Evolutionary conservation across 2,329 filamentous ascomycete species (phyloP).

Genomic region (Aspergillus cejpii): DNA sequence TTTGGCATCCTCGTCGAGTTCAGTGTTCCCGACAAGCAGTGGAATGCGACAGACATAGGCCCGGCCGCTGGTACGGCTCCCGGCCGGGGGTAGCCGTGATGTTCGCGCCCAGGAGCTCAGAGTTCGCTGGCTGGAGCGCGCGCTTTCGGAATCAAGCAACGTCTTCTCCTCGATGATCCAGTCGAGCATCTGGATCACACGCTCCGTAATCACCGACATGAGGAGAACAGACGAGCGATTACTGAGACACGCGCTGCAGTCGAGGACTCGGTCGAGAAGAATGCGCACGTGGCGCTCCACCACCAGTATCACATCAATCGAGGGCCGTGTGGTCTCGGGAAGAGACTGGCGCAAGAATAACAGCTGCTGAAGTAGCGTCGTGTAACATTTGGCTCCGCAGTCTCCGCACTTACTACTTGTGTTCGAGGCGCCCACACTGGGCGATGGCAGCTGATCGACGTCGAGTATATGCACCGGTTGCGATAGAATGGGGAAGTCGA

Average conservation of each 20-base stretch:
- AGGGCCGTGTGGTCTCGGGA: constrained; percentile 1
- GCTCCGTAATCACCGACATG: constrained; percentile 5
- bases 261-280: constrained; percentile 1
- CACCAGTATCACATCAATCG: constrained; percentile 5
- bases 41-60: constrained; percentile 1
- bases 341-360: constrained; percentile 6
- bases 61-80: not conserved
- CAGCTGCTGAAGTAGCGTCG: constrained; percentile 2
- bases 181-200: constrained; percentile 7
- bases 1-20: constrained; percentile 4
- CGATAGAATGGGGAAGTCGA: not conserved
- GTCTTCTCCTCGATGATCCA: constrained; percentile 7
- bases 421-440: constrained; percentile 2
- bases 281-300: constrained; percentile 1
- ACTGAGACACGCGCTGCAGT: constrained; percentile 1
- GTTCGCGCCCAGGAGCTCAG: not conserved
- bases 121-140: constrained; percentile 3
- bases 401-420: constrained; percentile 2
- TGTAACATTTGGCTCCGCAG: constrained; percentile 6
- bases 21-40: not conserved
- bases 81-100: not conserved
- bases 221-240: constrained; percentile 7
- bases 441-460: not conserved
- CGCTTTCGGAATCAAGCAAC: constrained; percentile 2
- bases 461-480: not conserved